Base-by-base conservation (phyloP, 495 filamentous ascomycete genomes). In the Cenococcum geophilum region DNA sequence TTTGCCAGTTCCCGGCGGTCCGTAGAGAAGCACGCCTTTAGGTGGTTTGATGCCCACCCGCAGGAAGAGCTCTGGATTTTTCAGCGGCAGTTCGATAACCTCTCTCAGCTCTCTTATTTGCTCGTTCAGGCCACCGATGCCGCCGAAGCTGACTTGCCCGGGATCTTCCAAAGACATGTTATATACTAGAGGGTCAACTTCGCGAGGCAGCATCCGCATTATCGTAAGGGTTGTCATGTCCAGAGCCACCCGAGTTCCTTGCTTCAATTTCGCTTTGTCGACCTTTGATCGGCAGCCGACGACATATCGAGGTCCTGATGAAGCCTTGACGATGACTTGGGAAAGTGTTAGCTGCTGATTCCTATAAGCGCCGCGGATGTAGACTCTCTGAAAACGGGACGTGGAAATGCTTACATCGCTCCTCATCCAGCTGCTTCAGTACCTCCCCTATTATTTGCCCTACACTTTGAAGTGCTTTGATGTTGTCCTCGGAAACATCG, bases 211-310 rank as follows among this genome's bases (percentile, higher is more conserved):
- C 95, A 99, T 99, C 61, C 95, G 89, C 95, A 99, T 99, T 75
- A 99, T 99, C 27, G 95, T 99, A 63, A 99, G 86, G 16, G 95
- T 99, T 40, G 95, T 99, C 95, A 99, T 99, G 73, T 99, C 95
- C 57, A 99, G 88, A 47, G 95, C 93, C 61, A 99, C 95, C 68
- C 95, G 91, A 4, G 92, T 96, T 64, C 95, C 95, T 76, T 99
- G 95, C 80, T 97, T 97, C 67, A 99, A 79, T 79, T 96, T 96
- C 57, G 79, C 76, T 74, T 95, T 97, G 76, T 97, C 93, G 66
- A 99, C 93, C 76, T 97, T 97, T 37, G 91, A 96, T 58, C 95
- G 86, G 78, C 95, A 99, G 55, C 95, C 95, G 71, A 99, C 95
- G 51, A 99, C 95, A 75, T 99, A 99, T 71, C 95, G 86, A 54